These are phyloP conservation scores for Suhomyces atakaporum DNA, from an alignment of 1,139 yeast species.

Conservation along the genomic window DNA sequence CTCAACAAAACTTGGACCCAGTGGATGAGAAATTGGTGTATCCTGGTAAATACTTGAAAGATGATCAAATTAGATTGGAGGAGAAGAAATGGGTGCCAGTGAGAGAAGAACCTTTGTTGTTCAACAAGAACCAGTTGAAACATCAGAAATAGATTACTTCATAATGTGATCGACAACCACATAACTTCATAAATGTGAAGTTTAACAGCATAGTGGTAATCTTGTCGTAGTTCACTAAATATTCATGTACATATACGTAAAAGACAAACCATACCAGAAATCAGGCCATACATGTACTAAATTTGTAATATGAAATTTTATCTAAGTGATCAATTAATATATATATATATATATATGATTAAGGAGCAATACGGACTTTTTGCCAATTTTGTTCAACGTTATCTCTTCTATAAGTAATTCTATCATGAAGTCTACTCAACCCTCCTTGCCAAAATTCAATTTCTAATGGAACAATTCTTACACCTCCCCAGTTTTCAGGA, in stretches of 20 bases:
- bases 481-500: constrained; percentile 96
- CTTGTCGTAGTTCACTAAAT: neutral
- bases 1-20: constrained; percentile 57
- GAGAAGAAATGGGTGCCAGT: constrained; percentile 68
- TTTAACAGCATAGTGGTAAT: too few relatives aligned
- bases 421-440: constrained; percentile 83
- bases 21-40: constrained; percentile 67
- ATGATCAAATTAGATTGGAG: constrained; percentile 42
- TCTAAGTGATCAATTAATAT: too few relatives aligned
- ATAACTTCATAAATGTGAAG: too few relatives aligned
- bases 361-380: constrained; percentile 75
- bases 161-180: too few relatives aligned
- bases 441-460: constrained; percentile 99
- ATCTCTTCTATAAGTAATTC: constrained; percentile 72
- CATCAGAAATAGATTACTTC: constrained; percentile 23
- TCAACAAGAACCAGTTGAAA: constrained; percentile 25
- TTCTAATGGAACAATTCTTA: constrained; percentile 82
- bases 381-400: constrained; percentile 56
- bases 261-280: neutral
- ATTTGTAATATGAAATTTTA: too few relatives aligned
- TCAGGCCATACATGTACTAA: too few relatives aligned
- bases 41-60: constrained; percentile 64
- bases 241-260: constrained; percentile 8
- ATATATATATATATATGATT: too few relatives aligned
- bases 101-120: constrained; percentile 40